Evolutionary conservation across 495 filamentous ascomycete species (phyloP), one percentile per base, ranked within the genome.

Genomic region (Choiromyces venosus): DNA sequence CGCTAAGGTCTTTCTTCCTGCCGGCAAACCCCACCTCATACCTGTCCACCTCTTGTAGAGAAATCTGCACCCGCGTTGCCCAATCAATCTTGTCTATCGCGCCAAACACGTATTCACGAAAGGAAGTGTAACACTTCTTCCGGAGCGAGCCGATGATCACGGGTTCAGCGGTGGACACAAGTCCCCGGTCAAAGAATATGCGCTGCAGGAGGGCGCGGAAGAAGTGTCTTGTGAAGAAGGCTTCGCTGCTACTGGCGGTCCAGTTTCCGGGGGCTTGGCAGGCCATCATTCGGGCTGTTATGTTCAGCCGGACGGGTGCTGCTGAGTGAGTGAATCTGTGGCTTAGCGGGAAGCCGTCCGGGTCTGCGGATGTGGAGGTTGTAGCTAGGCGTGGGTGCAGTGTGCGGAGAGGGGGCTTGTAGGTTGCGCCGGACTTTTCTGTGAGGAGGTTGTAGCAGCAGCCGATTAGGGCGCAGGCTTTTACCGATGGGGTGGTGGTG

Each of bases 401-500:
- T 65, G 87, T 88, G 29, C 92, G 88, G 14, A 88, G 86, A 36
- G 88, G 84, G 8, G 89, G 86, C 79, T 97, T 96, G 83, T 89
- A 94, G 0, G 93, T 92, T 25, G 93, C 92, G 2, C 92, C 91
- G 33, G 96, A 87, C 68, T 93, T 89, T 80, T 97, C 95, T 4
- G 94, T 97, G 71, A 97, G 82, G 29, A 97, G 89, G 73, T 99
- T 99, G 85, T 99, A 97, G 84, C 95, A 99, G 84, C 95, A 99
- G 44, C 95, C 95, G 61, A 99, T 92, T 81, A 99, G 91, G 44
- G 95, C 95, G 65, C 98, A 90, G 19, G 92, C 93, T 25, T 90
- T 87, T 68, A 98, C 92, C 37, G 88, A 86, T 1, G 93, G 91
- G 78, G 97, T 97, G 44, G 93, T 80, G 19, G 92, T 82, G 64